Evolutionary conservation across 2,329 filamentous ascomycete genomes (phyloP).

Genomic region (Xylaria sp.): DNA sequence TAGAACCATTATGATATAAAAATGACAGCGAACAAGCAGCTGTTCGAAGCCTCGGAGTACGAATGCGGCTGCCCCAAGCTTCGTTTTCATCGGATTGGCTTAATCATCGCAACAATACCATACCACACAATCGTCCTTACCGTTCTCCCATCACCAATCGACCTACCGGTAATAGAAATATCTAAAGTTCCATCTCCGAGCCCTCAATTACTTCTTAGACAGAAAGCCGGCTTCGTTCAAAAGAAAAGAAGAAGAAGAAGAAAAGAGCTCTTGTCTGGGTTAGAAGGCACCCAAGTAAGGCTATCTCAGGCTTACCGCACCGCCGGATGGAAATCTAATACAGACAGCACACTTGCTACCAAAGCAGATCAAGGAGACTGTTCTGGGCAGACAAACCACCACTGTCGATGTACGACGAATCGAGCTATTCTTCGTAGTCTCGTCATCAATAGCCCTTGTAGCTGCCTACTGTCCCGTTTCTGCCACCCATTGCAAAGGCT

Average conservation of each 20-base stretch:
- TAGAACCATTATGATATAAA: background rate
- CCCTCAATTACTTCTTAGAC: slow-evolving; percentile 19
- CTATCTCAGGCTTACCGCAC: slow-evolving; percentile 29
- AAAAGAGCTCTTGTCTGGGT: slow-evolving; percentile 29
- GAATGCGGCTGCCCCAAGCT: background rate
- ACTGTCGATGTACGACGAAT: background rate
- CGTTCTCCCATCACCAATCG: background rate
- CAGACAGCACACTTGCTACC: slow-evolving; percentile 33
- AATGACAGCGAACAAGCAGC: background rate
- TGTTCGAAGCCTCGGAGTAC: background rate
- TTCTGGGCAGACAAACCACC: slow-evolving; percentile 29
- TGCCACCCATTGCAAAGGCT: background rate
- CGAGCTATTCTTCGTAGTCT: background rate
- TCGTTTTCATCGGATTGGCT: background rate
- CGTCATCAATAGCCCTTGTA: background rate
- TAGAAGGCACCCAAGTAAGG: slow-evolving; percentile 25
- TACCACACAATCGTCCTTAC: background rate
- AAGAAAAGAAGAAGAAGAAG: too few relatives aligned
- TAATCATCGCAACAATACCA: background rate
- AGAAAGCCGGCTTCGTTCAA: slow-evolving; percentile 28
- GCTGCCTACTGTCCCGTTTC: background rate
- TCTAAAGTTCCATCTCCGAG: background rate
- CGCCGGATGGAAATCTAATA: slow-evolving; percentile 29
- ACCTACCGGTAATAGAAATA: background rate
- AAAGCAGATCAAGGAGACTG: slow-evolving; percentile 26